Percentiles rank a stretch among this genome's conserved stretches.
These are phyloP conservation scores for Blastobotrys apis DNA, from an alignment of 1,139 yeast genomes.

Conservation along the genomic window DNA sequence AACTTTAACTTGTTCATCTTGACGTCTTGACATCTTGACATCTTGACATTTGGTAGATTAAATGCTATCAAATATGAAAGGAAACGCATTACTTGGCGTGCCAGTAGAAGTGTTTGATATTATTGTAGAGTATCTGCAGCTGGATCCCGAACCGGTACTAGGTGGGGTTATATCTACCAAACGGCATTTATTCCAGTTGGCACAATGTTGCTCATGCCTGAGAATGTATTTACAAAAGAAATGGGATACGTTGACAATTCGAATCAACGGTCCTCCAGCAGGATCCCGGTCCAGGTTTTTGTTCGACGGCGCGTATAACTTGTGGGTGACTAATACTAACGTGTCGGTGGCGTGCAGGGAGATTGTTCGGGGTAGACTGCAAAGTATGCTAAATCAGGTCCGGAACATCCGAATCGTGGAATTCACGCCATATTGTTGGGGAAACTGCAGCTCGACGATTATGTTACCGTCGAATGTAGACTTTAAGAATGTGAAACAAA, in stretches of 20 bases:
- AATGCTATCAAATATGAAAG: too few species aligned
- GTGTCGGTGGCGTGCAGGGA: neutral
- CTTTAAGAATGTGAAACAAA: constrained; percentile 8
- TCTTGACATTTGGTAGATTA: too few species aligned
- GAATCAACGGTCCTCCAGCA: constrained; percentile 1
- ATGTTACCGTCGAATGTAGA: neutral
- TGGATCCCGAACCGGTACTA: neutral
- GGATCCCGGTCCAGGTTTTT: neutral
- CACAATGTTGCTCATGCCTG: constrained; percentile 2
- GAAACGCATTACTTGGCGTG: constrained; percentile 5
- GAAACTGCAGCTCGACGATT: constrained; percentile 9
- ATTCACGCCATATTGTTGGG: constrained; percentile 9
- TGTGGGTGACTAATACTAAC: constrained; percentile 3
- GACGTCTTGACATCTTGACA: too few species aligned
- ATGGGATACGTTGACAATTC: constrained; percentile 7
- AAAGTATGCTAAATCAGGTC: neutral
- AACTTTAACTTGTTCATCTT: too few species aligned
- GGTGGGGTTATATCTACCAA: constrained; percentile 1
- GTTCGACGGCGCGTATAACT: constrained; percentile 1
- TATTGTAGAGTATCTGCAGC: constrained; percentile 6
- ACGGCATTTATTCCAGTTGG: constrained; percentile 2
- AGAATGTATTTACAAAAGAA: constrained; percentile 1
- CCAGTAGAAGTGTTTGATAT: constrained; percentile 11
- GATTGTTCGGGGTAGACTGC: neutral
- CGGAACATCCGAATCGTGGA: neutral